Conservation (phyloP, 371 early-diverging fungal genomes). For the Apophysomyces ossiformis region DNA sequence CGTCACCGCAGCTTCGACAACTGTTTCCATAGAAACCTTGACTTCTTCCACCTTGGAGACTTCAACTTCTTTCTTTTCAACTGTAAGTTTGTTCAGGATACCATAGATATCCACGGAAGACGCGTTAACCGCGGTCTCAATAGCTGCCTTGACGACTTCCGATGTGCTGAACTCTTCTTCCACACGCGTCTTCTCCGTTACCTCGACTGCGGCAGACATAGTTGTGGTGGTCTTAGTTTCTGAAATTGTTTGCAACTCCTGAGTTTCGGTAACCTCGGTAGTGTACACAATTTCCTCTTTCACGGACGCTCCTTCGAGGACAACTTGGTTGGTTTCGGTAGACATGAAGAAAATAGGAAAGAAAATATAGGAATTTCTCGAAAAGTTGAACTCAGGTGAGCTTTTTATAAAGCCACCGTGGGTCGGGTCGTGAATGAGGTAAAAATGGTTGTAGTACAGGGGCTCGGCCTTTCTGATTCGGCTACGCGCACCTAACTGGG, state of each 20-base stretch:
- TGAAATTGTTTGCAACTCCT: not conserved
- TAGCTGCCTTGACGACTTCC: conserved; percentile 33
- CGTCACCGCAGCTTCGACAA: conserved; percentile 3
- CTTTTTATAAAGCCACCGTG: conserved; percentile 2
- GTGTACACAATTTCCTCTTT: not conserved
- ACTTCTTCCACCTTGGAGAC: conserved; percentile 11
- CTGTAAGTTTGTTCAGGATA: conserved; percentile 21
- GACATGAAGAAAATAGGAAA: not conserved
- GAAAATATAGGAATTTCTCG: not conserved
- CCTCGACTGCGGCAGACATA: not conserved
- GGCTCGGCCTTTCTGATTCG: not conserved
- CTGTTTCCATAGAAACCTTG: not conserved
- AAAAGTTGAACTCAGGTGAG: conserved; percentile 2
- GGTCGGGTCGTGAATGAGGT: not conserved
- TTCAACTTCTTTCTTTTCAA: conserved; percentile 4
- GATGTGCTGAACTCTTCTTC: conserved; percentile 19
- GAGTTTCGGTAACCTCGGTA: not conserved
- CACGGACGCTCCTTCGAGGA: not conserved
- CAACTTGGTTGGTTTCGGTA: not conserved
- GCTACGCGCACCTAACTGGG: too few relatives aligned
- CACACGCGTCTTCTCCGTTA: not conserved
- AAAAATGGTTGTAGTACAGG: not conserved
- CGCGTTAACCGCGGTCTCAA: conserved; percentile 31
- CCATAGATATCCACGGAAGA: conserved; percentile 29
- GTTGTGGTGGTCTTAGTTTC: not conserved